Evolutionary conservation across 306 rosid genomes (phyloP), one percentile per base, ranked within the genome.

Genomic region (Cicer yamashitae): DNA sequence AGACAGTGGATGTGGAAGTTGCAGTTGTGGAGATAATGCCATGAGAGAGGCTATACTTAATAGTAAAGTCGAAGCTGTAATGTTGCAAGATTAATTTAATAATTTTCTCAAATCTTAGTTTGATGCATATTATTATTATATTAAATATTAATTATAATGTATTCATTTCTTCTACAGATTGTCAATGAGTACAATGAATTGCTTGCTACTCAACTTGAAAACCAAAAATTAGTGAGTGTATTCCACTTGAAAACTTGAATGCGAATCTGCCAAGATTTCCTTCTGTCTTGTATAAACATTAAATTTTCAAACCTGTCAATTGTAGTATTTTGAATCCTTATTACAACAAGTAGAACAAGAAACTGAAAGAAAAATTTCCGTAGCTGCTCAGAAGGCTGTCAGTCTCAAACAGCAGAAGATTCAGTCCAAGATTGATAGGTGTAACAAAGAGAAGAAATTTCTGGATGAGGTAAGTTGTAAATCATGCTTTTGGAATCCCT

Each of bases 11-110:
- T 89, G 92, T 68, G 89, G 85, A 83, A 88, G 88, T 58, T 93
- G 98, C 77, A 89, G 86, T 70, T 83, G 89, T 60, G 79, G 64
- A 73, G 98, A 94, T 85, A 78, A 84, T 82, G 91, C 85, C 70
- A 82, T 85, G 78, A 90, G 82, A 14, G 98, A 91, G 81, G 93
- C 93, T 62, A 88, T 91, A 78, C 84, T 86, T 84, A 89, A 88
- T 84, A 94, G 97, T 85, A 91, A 80, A 91, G 98, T 91, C 2
- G 97, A 94, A 79, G 94, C 96, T 76, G 98, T 94, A 94, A 91
- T 83, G 80, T 48, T 64, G 67, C 65, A 54, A 43, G 69, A 76
- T 83, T 70, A 46, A 8, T 79, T 67, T 44, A 50, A 57, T 66
- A 8, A 10, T 54, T 57, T 60, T 51, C 54, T 50, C 7, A 67